phyloP scores from a whole-genome alignment of 2,329 filamentous ascomycete genomes.

The Whalleya microplaca region DNA sequence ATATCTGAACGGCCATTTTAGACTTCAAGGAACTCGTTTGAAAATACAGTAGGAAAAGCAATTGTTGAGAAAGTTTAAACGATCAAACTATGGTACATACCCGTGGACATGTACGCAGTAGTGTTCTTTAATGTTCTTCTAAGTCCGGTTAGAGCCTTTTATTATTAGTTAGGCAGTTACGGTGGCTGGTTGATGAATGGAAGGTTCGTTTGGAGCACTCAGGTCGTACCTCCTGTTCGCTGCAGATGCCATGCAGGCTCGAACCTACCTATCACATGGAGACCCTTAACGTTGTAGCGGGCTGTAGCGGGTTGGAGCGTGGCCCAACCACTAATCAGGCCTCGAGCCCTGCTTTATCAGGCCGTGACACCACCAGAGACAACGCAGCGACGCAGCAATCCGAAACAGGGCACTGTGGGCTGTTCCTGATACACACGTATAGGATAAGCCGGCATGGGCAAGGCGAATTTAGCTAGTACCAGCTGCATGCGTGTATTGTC shows the following conservation, averaged over 20 bases:
- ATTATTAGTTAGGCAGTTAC: no score
- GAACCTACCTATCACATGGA: neutral
- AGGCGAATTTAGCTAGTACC: neutral
- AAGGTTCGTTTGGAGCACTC: neutral
- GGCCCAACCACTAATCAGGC: no score
- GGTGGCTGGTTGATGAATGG: no score
- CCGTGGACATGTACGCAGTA: no score
- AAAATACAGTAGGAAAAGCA: neutral
- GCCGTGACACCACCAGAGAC: neutral
- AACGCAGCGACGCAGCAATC: neutral
- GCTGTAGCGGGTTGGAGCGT: no score
- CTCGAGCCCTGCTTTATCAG: neutral
- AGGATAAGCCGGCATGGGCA: neutral
- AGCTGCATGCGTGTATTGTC: neutral
- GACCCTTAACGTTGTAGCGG: neutral
- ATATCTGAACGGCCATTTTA: neutral
- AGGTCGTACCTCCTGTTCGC: neutral
- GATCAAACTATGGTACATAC: neutral
- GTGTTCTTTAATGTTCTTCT: no score
- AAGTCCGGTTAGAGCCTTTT: no score
- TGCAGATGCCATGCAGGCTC: neutral
- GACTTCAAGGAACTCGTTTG: neutral
- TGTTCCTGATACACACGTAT: neutral
- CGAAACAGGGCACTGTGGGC: neutral
- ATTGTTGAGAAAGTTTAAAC: neutral